Evolutionary conservation across 306 rosid species (phyloP).

Genomic region (Vigna reflexopilosa): DNA sequence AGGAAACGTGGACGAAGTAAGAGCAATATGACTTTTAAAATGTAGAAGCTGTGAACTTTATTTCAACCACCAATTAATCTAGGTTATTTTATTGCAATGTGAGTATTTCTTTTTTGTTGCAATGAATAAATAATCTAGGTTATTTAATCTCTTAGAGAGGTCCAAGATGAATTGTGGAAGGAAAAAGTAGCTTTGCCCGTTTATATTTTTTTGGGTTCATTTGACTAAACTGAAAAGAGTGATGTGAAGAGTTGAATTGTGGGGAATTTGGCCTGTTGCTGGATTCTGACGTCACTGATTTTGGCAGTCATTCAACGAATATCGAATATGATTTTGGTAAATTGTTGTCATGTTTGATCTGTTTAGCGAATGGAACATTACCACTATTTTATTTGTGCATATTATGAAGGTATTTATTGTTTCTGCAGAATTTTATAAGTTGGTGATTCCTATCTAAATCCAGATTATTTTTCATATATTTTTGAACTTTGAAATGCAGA

Average conservation of each 20-base stretch:
- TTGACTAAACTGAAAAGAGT: background rate
- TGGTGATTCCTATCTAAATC: background rate
- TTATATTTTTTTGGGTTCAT: background rate
- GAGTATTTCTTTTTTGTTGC: background rate
- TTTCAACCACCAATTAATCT: background rate
- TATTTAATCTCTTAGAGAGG: conserved; percentile 4
- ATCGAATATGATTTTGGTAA: conserved; percentile 5
- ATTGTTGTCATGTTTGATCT: conserved; percentile 26
- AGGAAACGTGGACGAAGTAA: background rate
- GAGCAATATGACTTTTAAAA: background rate
- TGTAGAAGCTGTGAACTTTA: conserved; percentile 8
- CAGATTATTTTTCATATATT: conserved; percentile 6
- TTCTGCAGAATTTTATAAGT: conserved; percentile 25
- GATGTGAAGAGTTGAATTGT: conserved; percentile 1
- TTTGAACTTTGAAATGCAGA: conserved; percentile 33
- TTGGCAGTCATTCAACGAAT: conserved; percentile 18
- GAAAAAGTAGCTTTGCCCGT: conserved; percentile 9
- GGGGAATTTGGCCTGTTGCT: conserved; percentile 23
- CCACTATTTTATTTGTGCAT: conserved; percentile 5
- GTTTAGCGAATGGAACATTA: conserved; percentile 18
- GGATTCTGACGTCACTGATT: conserved; percentile 17
- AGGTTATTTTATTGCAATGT: conserved; percentile 2
- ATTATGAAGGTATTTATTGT: conserved; percentile 9
- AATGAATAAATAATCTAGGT: conserved; percentile 10
- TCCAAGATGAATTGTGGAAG: conserved; percentile 4